Conservation (phyloP, 345 rosid species). For the Camelina sativa region DNA sequence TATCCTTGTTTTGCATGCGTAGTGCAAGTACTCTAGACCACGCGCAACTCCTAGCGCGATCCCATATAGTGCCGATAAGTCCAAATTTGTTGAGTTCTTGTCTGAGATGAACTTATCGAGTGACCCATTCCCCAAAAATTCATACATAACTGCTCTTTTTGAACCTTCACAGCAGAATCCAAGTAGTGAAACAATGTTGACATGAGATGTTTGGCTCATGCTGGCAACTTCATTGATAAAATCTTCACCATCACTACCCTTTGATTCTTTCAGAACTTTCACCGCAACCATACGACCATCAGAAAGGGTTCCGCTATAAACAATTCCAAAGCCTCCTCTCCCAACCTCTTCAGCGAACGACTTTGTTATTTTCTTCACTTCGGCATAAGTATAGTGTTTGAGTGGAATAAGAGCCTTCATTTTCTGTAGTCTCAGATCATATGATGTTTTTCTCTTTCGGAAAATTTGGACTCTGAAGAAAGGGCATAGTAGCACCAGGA, state of each 20-base stretch:
- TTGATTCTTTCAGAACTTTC: slow-evolving; percentile 29
- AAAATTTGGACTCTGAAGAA: neutral
- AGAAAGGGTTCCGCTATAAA: neutral
- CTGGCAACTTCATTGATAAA: slow-evolving; percentile 54
- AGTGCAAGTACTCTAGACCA: slow-evolving; percentile 54
- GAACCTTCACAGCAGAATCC: slow-evolving; percentile 49
- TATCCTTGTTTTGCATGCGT: slow-evolving; percentile 53
- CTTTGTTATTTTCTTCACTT: slow-evolving; percentile 15
- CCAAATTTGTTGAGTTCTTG: neutral
- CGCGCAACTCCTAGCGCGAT: slow-evolving; percentile 47
- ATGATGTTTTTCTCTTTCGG: neutral
- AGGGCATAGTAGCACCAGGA: neutral
- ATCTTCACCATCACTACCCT: slow-evolving; percentile 41
- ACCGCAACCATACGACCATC: slow-evolving; percentile 29
- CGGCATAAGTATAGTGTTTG: neutral
- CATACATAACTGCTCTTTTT: slow-evolving; percentile 45
- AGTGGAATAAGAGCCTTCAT: neutral
- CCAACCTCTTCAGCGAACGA: slow-evolving; percentile 14
- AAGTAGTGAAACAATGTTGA: slow-evolving; percentile 46
- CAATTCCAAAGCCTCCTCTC: slow-evolving; percentile 23
- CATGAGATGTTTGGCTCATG: slow-evolving; percentile 52
- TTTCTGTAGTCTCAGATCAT: neutral
- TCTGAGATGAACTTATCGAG: slow-evolving; percentile 37
- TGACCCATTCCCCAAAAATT: slow-evolving; percentile 45
- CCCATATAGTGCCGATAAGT: slow-evolving; percentile 14